Conservation (phyloP, 495 filamentous ascomycete genomes). For the Amphirosellinia nigrospora region DNA sequence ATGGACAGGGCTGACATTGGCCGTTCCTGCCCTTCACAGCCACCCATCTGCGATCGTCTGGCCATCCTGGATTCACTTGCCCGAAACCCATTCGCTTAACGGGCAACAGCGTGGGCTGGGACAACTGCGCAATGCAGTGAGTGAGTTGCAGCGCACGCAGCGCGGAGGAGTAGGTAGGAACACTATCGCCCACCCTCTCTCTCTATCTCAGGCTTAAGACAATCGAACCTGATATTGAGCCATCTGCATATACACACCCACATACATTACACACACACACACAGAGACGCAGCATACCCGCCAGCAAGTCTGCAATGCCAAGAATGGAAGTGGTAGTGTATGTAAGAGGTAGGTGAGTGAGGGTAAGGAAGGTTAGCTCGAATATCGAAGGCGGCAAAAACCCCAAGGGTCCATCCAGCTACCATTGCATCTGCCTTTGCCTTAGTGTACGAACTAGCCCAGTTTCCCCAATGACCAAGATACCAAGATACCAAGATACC, state of each 20-base stretch:
- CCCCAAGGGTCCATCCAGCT: not conserved
- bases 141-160: not conserved
- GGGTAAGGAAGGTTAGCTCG: not conserved
- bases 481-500: not conserved
- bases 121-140: not conserved
- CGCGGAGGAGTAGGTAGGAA: not conserved
- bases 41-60: slow-evolving; percentile 20
- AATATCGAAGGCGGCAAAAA: not conserved
- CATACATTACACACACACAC: not conserved
- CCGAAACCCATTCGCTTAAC: slow-evolving; percentile 27
- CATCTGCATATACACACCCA: not conserved
- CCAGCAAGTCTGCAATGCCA: slow-evolving; percentile 9
- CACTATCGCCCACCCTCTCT: not conserved
- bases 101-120: not conserved
- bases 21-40: slow-evolving; percentile 6
- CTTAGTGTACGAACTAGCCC: not conserved
- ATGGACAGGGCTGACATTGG: slow-evolving; percentile 23
- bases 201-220: not conserved
- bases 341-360: not conserved
- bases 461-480: not conserved
- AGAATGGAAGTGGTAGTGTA: not conserved
- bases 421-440: too few species aligned
- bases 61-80: slow-evolving; percentile 19
- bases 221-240: not conserved
- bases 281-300: not conserved